A percentile compares a stretch with the other conserved stretches of the same genome.
Conservation (phyloP, 768 basidiomycete genomes). For the Piloderma croceum region DNA sequence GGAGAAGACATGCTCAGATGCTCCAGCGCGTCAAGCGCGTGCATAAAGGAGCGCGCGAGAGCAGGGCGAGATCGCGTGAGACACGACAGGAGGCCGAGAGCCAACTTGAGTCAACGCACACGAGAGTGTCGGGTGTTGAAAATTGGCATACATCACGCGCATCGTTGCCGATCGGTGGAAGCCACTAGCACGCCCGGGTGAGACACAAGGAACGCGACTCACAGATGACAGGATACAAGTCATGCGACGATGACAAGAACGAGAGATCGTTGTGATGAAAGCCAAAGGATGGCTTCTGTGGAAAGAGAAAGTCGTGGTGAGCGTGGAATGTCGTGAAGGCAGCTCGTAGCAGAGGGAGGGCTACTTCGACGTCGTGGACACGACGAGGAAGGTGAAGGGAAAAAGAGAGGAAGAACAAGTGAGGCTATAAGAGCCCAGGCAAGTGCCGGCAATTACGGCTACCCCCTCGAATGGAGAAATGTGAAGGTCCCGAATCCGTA, state of each 20-base stretch:
- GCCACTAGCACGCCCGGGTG: slow-evolving; percentile 7
- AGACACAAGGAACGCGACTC: slow-evolving; percentile 22
- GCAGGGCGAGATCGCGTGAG: slow-evolving; percentile 2
- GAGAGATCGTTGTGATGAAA: slow-evolving; percentile 17
- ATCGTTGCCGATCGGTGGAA: too few species aligned
- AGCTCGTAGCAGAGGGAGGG: slow-evolving; percentile 17
- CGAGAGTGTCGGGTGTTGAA: neutral
- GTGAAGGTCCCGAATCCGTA: too few species aligned
- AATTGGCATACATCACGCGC: slow-evolving; percentile 1
- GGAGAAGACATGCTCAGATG: slow-evolving; percentile 7
- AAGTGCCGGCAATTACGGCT: too few species aligned
- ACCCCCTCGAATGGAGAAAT: too few species aligned
- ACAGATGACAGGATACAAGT: slow-evolving; percentile 31
- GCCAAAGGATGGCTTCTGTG: slow-evolving; percentile 12
- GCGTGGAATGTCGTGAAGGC: slow-evolving; percentile 30
- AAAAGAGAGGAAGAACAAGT: slow-evolving; percentile 17
- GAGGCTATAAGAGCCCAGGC: too few species aligned
- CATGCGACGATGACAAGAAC: slow-evolving; percentile 35
- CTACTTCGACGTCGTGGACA: slow-evolving; percentile 16
- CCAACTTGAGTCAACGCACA: neutral
- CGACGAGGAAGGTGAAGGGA: slow-evolving; percentile 15
- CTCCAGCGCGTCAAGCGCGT: slow-evolving; percentile 4
- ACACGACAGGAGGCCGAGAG: neutral
- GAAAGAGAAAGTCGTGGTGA: slow-evolving; percentile 29
- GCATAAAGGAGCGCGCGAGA: neutral